Percentiles rank a stretch among this genome's conserved stretches.
phyloP scores from a whole-genome alignment of 129 eudicot species.

The Sambucus nigra region DNA sequence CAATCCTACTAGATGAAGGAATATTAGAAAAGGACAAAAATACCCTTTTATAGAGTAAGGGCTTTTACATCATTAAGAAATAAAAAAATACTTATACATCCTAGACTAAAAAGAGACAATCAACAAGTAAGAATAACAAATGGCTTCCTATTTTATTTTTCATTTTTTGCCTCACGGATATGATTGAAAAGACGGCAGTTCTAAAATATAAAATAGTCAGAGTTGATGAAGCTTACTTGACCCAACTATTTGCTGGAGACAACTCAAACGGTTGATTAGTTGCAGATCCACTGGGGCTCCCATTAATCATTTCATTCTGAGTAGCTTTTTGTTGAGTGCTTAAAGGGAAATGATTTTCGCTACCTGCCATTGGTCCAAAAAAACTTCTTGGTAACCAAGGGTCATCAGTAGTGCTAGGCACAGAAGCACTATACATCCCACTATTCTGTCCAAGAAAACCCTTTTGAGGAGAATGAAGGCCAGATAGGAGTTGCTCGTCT shows the following conservation, averaged over 20 bases:
- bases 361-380: constrained; percentile 27
- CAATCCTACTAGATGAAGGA: no score
- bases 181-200: no score
- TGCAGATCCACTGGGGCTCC: constrained; percentile 43
- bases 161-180: no score
- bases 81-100: no score
- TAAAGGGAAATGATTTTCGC: constrained; percentile 23
- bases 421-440: constrained; percentile 22
- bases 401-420: constrained; percentile 36
- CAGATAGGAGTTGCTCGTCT: constrained; percentile 40
- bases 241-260: constrained; percentile 53
- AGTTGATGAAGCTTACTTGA: constrained; percentile 93
- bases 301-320: constrained; percentile 40
- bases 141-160: no score
- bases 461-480: constrained; percentile 29
- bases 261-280: constrained; percentile 36
- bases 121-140: no score
- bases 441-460: constrained; percentile 33
- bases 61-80: no score
- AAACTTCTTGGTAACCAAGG: constrained; percentile 42
- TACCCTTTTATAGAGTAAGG: no score
- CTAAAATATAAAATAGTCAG: no score
- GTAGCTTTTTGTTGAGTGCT: constrained; percentile 23
- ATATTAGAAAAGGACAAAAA: no score
- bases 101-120: no score